Conservation (phyloP, 192 early-diverging fungal genomes). For the Coemansia sp. region DNA sequence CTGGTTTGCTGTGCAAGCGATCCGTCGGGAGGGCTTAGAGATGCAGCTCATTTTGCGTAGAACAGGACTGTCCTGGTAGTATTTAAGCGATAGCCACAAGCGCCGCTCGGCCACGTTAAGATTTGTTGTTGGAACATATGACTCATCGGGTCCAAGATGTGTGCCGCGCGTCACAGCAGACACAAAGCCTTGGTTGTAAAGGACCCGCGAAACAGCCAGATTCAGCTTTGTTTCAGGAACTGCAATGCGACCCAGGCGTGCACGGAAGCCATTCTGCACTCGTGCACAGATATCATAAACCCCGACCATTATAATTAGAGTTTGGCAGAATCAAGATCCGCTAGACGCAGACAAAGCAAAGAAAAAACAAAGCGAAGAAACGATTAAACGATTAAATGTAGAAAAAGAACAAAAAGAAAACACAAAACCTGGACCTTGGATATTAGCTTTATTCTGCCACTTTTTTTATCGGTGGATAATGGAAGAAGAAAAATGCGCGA, state of each 20-base stretch:
- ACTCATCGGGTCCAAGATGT: slow-evolving; percentile 70
- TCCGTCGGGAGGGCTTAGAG: slow-evolving; percentile 82
- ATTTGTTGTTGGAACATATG: slow-evolving; percentile 73
- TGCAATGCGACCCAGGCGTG: slow-evolving; percentile 76
- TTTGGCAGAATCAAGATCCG: neutral
- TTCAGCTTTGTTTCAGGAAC: slow-evolving; percentile 91
- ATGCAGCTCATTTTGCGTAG: slow-evolving; percentile 75
- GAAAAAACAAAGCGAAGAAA: neutral
- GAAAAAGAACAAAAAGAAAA: slow-evolving; percentile 8
- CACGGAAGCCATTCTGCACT: slow-evolving; percentile 88
- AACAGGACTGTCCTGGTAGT: slow-evolving; percentile 80
- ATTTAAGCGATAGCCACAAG: slow-evolving; percentile 95
- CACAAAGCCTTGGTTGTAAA: slow-evolving; percentile 92
- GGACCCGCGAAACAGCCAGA: slow-evolving; percentile 77
- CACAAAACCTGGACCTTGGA: too few relatives aligned
- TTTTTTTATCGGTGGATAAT: too few relatives aligned
- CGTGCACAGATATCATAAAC: slow-evolving; percentile 84
- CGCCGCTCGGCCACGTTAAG: slow-evolving; percentile 81
- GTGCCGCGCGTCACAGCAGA: slow-evolving; percentile 77
- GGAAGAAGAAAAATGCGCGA: too few relatives aligned
- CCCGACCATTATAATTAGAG: slow-evolving; percentile 63
- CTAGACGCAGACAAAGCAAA: slow-evolving; percentile 10
- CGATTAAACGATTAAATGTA: slow-evolving; percentile 25
- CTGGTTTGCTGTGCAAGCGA: slow-evolving; percentile 81
- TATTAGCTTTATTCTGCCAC: too few relatives aligned